Base-by-base conservation (phyloP, 164 flowering plant species). In the Magnolia changhungtana region DNA sequence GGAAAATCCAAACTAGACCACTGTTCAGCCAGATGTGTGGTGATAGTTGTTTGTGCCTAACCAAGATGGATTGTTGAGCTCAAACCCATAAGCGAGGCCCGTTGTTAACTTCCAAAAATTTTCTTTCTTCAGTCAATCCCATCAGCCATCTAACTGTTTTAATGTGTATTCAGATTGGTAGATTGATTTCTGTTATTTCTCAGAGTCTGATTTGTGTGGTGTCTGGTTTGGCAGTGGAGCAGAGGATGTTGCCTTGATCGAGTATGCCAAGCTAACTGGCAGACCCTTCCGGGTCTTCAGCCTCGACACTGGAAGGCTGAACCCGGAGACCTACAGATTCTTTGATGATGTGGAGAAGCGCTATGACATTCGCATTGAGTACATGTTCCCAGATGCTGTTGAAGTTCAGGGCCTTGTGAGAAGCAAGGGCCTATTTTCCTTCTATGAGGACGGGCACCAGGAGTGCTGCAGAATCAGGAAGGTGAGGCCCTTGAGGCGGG, bases 391-490 rank as follows among this genome's bases (percentile, higher is more conserved):
- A 0, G 98, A 96, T 84, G 92, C 99, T 74, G 88, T 89, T 58
- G 99, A 96, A 74, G 97, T 94, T 74, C 97, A 96, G 74, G 97
- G 81, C 8, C 76, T 96, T 19, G 99, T 96, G 0, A 89, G 99
- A 78, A 88, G 49, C 83, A 96, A 94, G 80, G 98, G 98, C 0
- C 81, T 94, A 31, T 96, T 96, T 80, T 94, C 98, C 0, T 94
- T 94, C 79, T 94, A 92, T 50, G 97, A 91, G 61, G 98, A 94
- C 77, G 99, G 99, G 31, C 98, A 96, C 82, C 96, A 92, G 63
- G 99, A 96, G 74, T 96, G 99, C 89, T 96, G 99, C 89, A 86
- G 97, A 64, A 90, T 92, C 45, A 89, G 99, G 82, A 96, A 96
- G 75, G 99, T 96, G 45, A 86, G 97, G 75, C 99, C 99, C 29